phyloP scores from a whole-genome alignment of 805 yeast species.

The Candida odintsovae region DNA sequence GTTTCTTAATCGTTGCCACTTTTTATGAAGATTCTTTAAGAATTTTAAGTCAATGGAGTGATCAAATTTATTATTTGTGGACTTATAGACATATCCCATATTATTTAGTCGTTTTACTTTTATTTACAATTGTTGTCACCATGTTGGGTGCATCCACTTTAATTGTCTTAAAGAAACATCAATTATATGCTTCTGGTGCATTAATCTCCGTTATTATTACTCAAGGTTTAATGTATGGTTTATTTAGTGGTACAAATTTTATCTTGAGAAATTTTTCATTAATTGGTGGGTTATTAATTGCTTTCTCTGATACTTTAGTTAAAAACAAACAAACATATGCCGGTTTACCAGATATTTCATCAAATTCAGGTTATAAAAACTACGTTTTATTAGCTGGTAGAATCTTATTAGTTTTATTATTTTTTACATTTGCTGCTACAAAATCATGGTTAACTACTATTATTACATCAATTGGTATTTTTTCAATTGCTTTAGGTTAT shows the following conservation, averaged over 20 bases:
- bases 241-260: slow-evolving; percentile 74
- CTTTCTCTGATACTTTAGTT: slow-evolving; percentile 79
- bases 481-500: slow-evolving; percentile 83
- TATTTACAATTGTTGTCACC: slow-evolving; percentile 52
- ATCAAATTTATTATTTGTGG: slow-evolving; percentile 80
- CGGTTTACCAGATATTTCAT: slow-evolving; percentile 47
- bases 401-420: slow-evolving; percentile 75
- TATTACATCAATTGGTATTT: slow-evolving; percentile 63
- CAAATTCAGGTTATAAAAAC: slow-evolving; percentile 62
- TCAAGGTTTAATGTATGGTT: slow-evolving; percentile 87
- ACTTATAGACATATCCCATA: slow-evolving; percentile 75
- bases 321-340: slow-evolving; percentile 57
- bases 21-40: slow-evolving; percentile 86
- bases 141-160: slow-evolving; percentile 73
- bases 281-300: slow-evolving; percentile 86
- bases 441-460: slow-evolving; percentile 65
- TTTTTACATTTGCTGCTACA: slow-evolving; percentile 76
- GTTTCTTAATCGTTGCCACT: slow-evolving; percentile 88
- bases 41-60: slow-evolving; percentile 82
- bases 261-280: slow-evolving; percentile 84
- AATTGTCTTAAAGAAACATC: slow-evolving; percentile 62
- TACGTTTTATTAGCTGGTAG: slow-evolving; percentile 86
- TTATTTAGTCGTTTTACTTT: slow-evolving; percentile 68
- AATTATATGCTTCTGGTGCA: slow-evolving; percentile 64
- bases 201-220: slow-evolving; percentile 65